A percentile compares a stretch with the other conserved stretches of the same genome.
phyloP scores from a whole-genome alignment of 805 yeast species.

The Candida dajiaensis region DNA sequence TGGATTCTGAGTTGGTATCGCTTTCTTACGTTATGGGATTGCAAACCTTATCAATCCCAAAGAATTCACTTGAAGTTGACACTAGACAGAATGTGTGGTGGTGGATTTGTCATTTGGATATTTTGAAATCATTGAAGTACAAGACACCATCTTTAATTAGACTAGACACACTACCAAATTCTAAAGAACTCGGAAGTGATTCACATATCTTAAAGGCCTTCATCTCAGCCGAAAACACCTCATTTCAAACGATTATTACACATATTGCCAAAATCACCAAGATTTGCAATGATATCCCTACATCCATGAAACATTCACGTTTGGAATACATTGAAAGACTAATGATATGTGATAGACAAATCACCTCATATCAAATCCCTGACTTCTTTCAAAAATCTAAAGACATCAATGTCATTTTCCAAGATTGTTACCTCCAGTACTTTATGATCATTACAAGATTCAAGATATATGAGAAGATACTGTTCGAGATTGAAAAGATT shows the following conservation, averaged over 20 bases:
- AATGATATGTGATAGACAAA: conserved; percentile 17
- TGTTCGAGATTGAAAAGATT: conserved; percentile 1
- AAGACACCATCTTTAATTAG: conserved; percentile 14
- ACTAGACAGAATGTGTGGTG: conserved; percentile 17
- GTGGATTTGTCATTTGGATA: conserved; percentile 18
- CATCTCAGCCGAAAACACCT: conserved; percentile 17
- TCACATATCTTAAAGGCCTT: conserved; percentile 20
- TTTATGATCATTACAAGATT: conserved; percentile 12
- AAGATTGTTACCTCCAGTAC: conserved; percentile 14
- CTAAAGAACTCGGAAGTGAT: conserved; percentile 4
- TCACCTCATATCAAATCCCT: conserved; percentile 15
- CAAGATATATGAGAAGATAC: conserved; percentile 13
- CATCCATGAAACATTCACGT: conserved; percentile 5
- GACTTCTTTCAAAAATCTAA: conserved; percentile 10
- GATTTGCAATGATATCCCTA: conserved; percentile 16
- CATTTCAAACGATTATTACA: conserved; percentile 14
- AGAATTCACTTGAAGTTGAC: conserved; percentile 16
- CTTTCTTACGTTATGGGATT: conserved; percentile 18
- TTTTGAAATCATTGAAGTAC: conserved; percentile 13
- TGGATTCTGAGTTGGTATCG: conserved; percentile 19
- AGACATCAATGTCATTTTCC: conserved; percentile 13
- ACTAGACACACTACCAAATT: conserved; percentile 8
- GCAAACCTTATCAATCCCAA: conserved; percentile 16
- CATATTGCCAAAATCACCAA: conserved; percentile 18
- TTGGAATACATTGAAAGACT: conserved; percentile 14